Percentiles rank a stretch among this genome's conserved stretches.
Evolutionary conservation across 352 stramenopile genomes (phyloP).

Genomic region (Phytophthora ohioensis): DNA sequence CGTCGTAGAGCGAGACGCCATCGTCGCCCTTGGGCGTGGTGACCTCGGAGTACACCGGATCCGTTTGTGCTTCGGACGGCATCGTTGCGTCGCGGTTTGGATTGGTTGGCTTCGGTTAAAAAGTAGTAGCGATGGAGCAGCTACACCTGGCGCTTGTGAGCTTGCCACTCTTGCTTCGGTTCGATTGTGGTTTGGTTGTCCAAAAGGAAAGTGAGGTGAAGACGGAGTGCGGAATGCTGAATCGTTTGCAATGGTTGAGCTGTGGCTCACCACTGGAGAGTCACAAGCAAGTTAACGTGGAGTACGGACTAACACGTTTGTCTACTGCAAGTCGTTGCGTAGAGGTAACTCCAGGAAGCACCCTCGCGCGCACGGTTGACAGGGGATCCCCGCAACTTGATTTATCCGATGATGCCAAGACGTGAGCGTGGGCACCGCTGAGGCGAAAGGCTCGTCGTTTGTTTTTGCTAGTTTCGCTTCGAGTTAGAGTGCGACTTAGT

Average conservation of each 20-base stretch:
- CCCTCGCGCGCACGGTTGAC: background rate
- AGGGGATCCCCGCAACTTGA: conserved; percentile 8
- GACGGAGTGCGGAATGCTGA: background rate
- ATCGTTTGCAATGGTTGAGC: background rate
- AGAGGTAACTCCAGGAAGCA: conserved; percentile 8
- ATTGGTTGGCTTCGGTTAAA: conserved; percentile 3
- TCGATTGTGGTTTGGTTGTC: conserved; percentile 5
- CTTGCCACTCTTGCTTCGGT: background rate
- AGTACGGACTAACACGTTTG: background rate
- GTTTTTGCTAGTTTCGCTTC: conserved; percentile 4
- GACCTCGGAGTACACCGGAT: conserved; percentile 19
- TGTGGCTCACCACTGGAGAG: background rate
- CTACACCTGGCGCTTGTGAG: background rate
- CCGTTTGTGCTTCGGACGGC: conserved; percentile 19
- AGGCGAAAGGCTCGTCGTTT: background rate
- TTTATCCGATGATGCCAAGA: conserved; percentile 7
- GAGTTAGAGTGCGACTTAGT: background rate
- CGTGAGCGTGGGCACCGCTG: background rate
- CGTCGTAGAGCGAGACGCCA: conserved; percentile 9
- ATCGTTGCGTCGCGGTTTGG: background rate
- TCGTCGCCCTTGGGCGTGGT: conserved; percentile 20
- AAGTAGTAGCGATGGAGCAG: background rate
- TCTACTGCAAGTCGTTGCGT: conserved; percentile 7
- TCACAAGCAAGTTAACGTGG: background rate
- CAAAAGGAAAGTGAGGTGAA: conserved; percentile 19